These are phyloP conservation scores for Lentinula boryana DNA, from an alignment of 768 basidiomycete species.

Conservation along the genomic window DNA sequence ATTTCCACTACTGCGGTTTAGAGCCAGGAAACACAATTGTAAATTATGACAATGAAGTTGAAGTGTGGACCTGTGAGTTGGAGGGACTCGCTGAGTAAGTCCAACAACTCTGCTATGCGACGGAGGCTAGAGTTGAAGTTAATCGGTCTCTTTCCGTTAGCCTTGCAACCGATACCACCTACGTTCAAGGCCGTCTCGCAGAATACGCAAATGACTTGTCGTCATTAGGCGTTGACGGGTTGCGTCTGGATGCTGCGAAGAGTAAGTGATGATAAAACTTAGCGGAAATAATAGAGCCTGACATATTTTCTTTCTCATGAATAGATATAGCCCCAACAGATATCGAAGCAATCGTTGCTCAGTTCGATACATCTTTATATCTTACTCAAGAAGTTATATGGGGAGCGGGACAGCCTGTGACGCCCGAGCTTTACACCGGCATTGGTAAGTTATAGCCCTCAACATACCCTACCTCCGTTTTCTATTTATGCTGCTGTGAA, in stretches of 20 bases:
- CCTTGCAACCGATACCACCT: slow-evolving; percentile 56
- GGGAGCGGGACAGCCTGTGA: slow-evolving; percentile 43
- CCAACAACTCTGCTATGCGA: no score
- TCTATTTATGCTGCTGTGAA: no score
- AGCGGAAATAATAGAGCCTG: not conserved
- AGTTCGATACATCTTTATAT: slow-evolving; percentile 39
- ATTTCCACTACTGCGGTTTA: slow-evolving; percentile 64
- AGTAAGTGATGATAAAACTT: slow-evolving; percentile 25
- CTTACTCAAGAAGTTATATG: slow-evolving; percentile 63
- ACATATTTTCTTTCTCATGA: not conserved
- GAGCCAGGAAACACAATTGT: slow-evolving; percentile 47
- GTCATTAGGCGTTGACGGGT: slow-evolving; percentile 55
- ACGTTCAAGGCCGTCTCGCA: slow-evolving; percentile 51
- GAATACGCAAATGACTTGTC: slow-evolving; percentile 55
- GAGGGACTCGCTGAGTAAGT: slow-evolving; percentile 14
- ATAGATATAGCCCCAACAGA: slow-evolving; percentile 50
- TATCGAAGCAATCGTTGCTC: slow-evolving; percentile 45
- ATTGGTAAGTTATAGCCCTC: slow-evolving; percentile 30
- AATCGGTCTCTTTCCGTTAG: slow-evolving; percentile 19
- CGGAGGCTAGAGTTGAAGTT: no score
- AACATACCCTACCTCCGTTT: no score
- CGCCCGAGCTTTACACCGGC: slow-evolving; percentile 48
- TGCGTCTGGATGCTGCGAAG: slow-evolving; percentile 62
- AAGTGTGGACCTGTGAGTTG: slow-evolving; percentile 57
- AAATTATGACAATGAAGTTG: slow-evolving; percentile 42